Conservation (phyloP, 2,329 filamentous ascomycete genomes). For the Colletotrichum euphorbiae region DNA sequence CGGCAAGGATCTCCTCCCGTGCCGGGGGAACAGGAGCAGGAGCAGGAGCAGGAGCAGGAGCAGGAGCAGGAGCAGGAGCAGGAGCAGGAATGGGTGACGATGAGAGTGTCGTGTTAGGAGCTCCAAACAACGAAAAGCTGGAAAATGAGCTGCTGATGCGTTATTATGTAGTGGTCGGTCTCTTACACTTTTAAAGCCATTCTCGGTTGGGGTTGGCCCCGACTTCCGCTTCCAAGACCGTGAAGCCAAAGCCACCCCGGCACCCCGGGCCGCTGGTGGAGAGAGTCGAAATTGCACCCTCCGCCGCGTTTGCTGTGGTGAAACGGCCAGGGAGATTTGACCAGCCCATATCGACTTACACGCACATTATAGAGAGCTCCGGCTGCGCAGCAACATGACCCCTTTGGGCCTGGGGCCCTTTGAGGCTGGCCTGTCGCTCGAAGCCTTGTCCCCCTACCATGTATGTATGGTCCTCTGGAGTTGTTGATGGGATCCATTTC, state of each 20-base stretch:
- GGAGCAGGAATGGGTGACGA: background rate
- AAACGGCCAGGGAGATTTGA: constrained; percentile 39
- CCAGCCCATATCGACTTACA: constrained; percentile 30
- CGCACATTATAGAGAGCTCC: constrained; percentile 1
- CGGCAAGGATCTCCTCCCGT: background rate
- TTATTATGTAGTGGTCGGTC: background rate
- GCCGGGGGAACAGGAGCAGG: background rate
- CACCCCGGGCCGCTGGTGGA: constrained; percentile 30
- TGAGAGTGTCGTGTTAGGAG: background rate
- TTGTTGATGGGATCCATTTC: constrained; percentile 27
- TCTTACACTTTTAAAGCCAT: no score
- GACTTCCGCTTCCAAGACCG: background rate
- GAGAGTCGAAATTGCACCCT: constrained; percentile 36
- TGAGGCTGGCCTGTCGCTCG: background rate
- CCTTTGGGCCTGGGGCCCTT: no score
- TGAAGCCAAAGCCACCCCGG: background rate
- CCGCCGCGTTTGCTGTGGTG: constrained; percentile 35
- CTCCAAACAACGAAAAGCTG: background rate
- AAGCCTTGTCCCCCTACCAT: constrained; percentile 14
- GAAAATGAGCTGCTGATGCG: background rate
- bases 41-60: background rate
- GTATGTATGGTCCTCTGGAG: background rate
- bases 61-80: background rate
- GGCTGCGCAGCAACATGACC: constrained; percentile 9
- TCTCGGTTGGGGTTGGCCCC: constrained; percentile 20